A percentile compares a stretch with the other conserved stretches of the same genome.
Conservation (phyloP, 805 yeast genomes). For the Myxozyma kluyveri region DNA sequence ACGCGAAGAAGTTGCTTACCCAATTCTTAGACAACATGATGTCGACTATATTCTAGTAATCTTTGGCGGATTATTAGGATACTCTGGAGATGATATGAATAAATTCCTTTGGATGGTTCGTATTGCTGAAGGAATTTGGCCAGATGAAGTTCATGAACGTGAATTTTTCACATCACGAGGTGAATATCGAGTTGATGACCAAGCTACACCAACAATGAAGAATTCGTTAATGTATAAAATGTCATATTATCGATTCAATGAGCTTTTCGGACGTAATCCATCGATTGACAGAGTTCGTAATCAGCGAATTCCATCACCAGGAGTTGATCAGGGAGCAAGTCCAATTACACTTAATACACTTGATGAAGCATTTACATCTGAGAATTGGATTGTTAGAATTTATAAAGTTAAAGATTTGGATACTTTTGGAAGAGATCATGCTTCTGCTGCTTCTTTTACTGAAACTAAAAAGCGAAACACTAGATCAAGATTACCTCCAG, state of each 20-base stretch:
- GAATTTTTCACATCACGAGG: slow-evolving; percentile 80
- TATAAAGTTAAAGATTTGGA: slow-evolving; percentile 89
- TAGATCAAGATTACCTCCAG: slow-evolving; percentile 6
- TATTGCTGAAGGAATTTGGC: slow-evolving; percentile 99
- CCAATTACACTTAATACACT: slow-evolving; percentile 64
- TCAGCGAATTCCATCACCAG: slow-evolving; percentile 57
- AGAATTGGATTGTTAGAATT: slow-evolving; percentile 94
- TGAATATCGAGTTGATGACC: slow-evolving; percentile 80
- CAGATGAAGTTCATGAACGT: slow-evolving; percentile 90
- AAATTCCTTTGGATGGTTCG: slow-evolving; percentile 99
- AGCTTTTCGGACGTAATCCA: slow-evolving; percentile 58
- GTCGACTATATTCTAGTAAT: slow-evolving; percentile 92
- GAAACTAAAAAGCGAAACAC: slow-evolving; percentile 19
- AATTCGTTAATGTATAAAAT: slow-evolving; percentile 91
- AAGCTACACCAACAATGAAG: slow-evolving; percentile 81
- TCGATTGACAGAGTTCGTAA: slow-evolving; percentile 84
- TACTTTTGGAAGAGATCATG: slow-evolving; percentile 70
- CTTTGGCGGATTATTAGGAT: slow-evolving; percentile 92
- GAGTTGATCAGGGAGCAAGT: slow-evolving; percentile 31
- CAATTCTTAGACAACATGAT: slow-evolving; percentile 83
- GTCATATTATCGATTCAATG: slow-evolving; percentile 84
- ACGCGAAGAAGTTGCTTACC: slow-evolving; percentile 80
- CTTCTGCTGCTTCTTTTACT: slow-evolving; percentile 26
- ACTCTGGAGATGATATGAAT: slow-evolving; percentile 93
- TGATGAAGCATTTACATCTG: slow-evolving; percentile 93